Conservation (phyloP, 2,329 filamentous ascomycete species). For the Ceratocystis huliohia region DNA sequence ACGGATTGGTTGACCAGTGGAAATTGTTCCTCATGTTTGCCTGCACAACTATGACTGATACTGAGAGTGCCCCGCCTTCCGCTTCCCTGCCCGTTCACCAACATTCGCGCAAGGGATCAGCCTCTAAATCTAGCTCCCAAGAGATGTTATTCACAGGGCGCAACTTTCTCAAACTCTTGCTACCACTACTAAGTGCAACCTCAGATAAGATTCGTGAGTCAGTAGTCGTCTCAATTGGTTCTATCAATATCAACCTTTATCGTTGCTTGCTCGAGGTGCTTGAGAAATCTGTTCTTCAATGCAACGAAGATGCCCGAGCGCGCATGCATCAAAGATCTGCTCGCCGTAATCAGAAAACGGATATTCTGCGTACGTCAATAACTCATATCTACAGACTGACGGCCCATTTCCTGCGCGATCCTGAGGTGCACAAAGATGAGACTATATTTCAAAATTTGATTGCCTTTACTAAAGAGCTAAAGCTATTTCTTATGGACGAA, state of each 20-base stretch:
- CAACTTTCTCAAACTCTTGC: conserved; percentile 80
- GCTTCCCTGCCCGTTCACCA: conserved; percentile 34
- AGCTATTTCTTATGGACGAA: conserved; percentile 86
- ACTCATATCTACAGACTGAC: conserved; percentile 94
- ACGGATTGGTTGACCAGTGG: conserved; percentile 91
- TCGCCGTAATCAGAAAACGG: conserved; percentile 68
- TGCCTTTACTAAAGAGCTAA: conserved; percentile 79
- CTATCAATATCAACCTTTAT: conserved; percentile 90
- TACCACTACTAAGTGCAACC: conserved; percentile 70
- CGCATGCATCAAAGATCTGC: conserved; percentile 82
- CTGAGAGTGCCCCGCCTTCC: conserved; percentile 48
- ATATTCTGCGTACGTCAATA: conserved; percentile 80
- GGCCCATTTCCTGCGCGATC: conserved; percentile 69
- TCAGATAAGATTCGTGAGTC: conserved; percentile 76
- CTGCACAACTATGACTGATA: conserved; percentile 83
- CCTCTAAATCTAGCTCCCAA: conserved; percentile 48
- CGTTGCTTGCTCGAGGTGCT: conserved; percentile 80
- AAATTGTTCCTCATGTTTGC: conserved; percentile 95
- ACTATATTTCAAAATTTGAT: conserved; percentile 85
- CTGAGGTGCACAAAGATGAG: conserved; percentile 70
- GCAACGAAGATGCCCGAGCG: conserved; percentile 76
- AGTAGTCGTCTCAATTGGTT: conserved; percentile 81
- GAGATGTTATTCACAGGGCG: conserved; percentile 78
- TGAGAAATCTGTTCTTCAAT: conserved; percentile 71
- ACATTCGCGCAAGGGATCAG: conserved; percentile 68